Percentiles rank a stretch among this genome's conserved stretches.
phyloP scores from a whole-genome alignment of 2,329 filamentous ascomycete species.

The Verticillium longisporum region DNA sequence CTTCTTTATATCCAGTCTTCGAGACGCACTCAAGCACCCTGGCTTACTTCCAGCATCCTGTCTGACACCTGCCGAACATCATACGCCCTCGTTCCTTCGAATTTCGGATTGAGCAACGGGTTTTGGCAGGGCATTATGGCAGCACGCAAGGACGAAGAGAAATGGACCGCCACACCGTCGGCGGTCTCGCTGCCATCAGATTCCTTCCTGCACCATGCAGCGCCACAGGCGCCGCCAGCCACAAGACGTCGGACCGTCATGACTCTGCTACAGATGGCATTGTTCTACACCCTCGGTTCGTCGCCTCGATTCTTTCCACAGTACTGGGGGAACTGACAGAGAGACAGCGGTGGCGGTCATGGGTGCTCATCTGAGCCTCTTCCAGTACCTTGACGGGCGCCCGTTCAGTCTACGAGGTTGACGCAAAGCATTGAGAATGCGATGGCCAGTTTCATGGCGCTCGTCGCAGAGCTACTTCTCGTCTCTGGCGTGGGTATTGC shows the following conservation, averaged over 20 bases:
- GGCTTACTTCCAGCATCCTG: no score
- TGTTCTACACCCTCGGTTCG: neutral
- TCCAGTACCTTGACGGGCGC: neutral
- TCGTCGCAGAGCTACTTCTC: conserved; percentile 71
- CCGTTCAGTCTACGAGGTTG: neutral
- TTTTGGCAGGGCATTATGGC: no score
- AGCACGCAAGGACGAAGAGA: no score
- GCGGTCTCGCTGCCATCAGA: neutral
- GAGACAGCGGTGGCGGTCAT: neutral
- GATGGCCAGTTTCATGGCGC: conserved; percentile 73
- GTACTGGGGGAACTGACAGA: neutral
- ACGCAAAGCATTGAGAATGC: conserved; percentile 44
- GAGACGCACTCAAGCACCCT: no score
- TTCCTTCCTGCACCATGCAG: neutral
- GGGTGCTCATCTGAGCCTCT: conserved; percentile 1
- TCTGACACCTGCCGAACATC: no score
- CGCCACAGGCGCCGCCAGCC: conserved; percentile 16
- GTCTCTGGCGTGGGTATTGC: conserved; percentile 1
- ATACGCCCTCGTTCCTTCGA: no score
- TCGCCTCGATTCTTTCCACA: neutral
- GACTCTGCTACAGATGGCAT: neutral
- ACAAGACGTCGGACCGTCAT: neutral
- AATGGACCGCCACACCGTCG: neutral
- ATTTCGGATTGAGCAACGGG: no score
- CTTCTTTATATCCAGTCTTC: no score